Evolutionary conservation across 139 green algal genomes (phyloP), one percentile per base, ranked within the genome.

Genomic region (Mesostigma viride): DNA sequence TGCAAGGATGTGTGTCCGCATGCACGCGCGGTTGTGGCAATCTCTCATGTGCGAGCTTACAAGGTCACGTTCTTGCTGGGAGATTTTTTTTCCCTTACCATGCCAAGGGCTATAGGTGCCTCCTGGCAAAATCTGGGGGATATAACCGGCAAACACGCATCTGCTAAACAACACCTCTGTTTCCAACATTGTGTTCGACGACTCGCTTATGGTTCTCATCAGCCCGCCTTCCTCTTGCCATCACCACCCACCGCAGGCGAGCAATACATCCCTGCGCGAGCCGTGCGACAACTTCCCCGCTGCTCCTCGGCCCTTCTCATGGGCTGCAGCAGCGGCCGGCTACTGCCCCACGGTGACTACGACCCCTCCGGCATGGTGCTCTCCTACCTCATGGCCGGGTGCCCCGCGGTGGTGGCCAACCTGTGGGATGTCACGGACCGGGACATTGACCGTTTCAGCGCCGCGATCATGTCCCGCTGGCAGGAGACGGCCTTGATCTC

Each of bases 391-490:
- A 62, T 87, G 3, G 68, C 82, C 84, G 90, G 89, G 3, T 88
- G 81, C 68, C 90, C 90, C 0, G 76, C 77, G 4, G 80, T 82
- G 1, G 82, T 96, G 27, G 89, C 78, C 34, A 96, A 94, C 76
- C 79, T 96, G 28, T 96, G 90, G 90, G 90, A 96, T 68, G 90
- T 96, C n/a, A 96, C 90, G 4, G 90, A 96, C 65, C 58, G 81
- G 3, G 90, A 96, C 78, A 96, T 96, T 31, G 90, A 96, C 74
- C 76, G 90, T 20, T 96, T 94, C 65, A 80, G 71, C 20, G 47
- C 72, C 22, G 65, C 75, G 0, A 46, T 92, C 24, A 70, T 96
- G 45, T 44, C 78, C 0, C 26, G n/a, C 5, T 95, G 88, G 84
- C 61, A 89, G 27, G 26, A n/a, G 22, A 8, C 27, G 35, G 51